phyloP scores from a whole-genome alignment of 495 filamentous ascomycete genomes.

The Filosporella fistucella region DNA sequence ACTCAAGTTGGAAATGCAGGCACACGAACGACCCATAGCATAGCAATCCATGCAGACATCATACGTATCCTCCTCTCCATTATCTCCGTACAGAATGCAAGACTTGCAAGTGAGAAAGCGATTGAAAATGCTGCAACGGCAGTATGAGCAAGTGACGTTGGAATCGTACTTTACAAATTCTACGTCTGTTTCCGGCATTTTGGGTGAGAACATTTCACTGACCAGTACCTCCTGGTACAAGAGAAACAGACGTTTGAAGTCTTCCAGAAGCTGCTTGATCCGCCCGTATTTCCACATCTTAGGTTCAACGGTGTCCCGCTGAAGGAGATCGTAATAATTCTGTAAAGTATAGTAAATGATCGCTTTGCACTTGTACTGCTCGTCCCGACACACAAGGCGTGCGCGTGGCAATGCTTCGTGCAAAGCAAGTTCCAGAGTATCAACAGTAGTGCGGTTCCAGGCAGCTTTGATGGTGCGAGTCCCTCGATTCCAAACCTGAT shows the following conservation, averaged over 20 bases:
- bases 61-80: constrained; percentile 71
- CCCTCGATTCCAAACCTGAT: constrained; percentile 98
- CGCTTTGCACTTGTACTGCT: constrained; percentile 97
- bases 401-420: constrained; percentile 83
- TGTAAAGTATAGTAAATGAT: constrained; percentile 82
- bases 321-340: constrained; percentile 67
- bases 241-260: constrained; percentile 73
- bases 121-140: constrained; percentile 95
- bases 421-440: constrained; percentile 81
- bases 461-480: constrained; percentile 94
- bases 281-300: constrained; percentile 43
- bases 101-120: constrained; percentile 86
- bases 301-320: constrained; percentile 32
- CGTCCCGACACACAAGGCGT: constrained; percentile 91
- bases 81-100: constrained; percentile 53
- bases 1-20: constrained; percentile 73
- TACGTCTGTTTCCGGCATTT: constrained; percentile 51
- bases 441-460: constrained; percentile 95
- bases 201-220: constrained; percentile 74
- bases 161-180: constrained; percentile 77
- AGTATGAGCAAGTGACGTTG: constrained; percentile 92
- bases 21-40: constrained; percentile 86
- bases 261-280: constrained; percentile 61
- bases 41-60: constrained; percentile 98
- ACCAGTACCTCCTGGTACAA: constrained; percentile 75